Base-by-base conservation (phyloP, 768 basidiomycete genomes). In the Lanmaoa pseudosensibilis region DNA sequence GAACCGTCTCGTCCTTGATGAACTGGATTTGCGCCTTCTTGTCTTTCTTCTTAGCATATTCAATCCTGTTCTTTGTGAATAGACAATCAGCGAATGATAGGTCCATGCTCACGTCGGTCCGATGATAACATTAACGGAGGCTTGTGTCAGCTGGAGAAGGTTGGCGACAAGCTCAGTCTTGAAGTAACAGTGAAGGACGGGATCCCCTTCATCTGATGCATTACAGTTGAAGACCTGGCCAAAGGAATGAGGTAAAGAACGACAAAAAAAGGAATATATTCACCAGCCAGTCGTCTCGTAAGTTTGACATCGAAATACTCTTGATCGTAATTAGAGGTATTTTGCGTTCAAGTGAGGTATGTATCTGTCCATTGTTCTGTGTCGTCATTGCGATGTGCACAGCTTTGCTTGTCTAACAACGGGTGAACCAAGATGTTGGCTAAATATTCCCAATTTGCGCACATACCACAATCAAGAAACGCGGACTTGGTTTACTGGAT, bases 41-140 rank as follows among this genome's bases (percentile, higher is more conserved):
- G 60, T 95, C 95, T 75, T 94, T 98, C 83, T 99, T 99, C 81
- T 99, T 98, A 40, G 80, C 79, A 71, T 98, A 98, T 54, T 91
- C 85, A 57, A 98, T 75, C 9, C 92, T 98, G 32, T 19, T 25
- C 30, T n/a, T 43, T n/a, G 45, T 71, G 21, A 73, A 57, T 50
- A 36, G 38, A 54, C 19, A 34, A 10, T 47, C 32, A 30, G 18
- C 11, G 15, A 19, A 43, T 12, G 21, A 49, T 11, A n/a, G 63
- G 27, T 16, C 18, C 37, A 53, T 23, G 75, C 92, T 64, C 69
- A 96, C 94, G 80, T 81, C 18, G 94, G 88, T 0, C 82, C 83
- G 60, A 98, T 83, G 47, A 83, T 69, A 37, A 98, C 75, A 59
- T 76, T 85, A 52, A 93, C 83, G 57, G 83, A 84, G 1, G 85